Percentiles rank a stretch among this genome's conserved stretches.
These are phyloP conservation scores for Clonostachys byssicola DNA, from an alignment of 2,329 filamentous ascomycete genomes.

Conservation along the genomic window DNA sequence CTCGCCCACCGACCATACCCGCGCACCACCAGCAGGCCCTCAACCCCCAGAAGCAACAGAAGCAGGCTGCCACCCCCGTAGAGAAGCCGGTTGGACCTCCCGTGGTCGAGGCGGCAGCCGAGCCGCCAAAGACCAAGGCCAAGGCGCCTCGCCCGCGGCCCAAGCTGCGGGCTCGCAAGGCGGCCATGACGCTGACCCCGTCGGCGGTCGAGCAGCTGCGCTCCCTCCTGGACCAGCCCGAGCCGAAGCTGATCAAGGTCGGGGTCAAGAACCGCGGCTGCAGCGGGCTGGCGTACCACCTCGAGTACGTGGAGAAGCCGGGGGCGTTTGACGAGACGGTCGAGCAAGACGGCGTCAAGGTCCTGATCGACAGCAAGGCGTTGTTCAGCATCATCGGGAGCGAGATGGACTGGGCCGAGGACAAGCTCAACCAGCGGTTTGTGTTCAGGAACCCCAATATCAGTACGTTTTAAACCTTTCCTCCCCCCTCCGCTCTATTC, in stretches of 20 bases:
- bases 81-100: conserved; percentile 5
- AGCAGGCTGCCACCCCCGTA: conserved; percentile 23
- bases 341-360: conserved; percentile 93
- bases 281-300: conserved; percentile 86
- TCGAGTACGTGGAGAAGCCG: conserved; percentile 93
- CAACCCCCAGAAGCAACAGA: conserved; percentile 7
- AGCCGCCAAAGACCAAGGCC: conserved; percentile 64
- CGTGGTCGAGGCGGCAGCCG: conserved; percentile 55
- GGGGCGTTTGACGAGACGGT: conserved; percentile 86
- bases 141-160: conserved; percentile 28
- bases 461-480: conserved; percentile 61
- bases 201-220: conserved; percentile 76
- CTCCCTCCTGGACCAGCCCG: conserved; percentile 73
- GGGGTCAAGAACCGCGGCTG: conserved; percentile 93
- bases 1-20: conserved; percentile 20
- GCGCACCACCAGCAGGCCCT: conserved; percentile 7
- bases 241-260: conserved; percentile 90
- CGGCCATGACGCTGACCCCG: conserved; percentile 82
- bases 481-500: background rate
- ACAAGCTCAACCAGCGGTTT: conserved; percentile 88
- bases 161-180: conserved; percentile 66
- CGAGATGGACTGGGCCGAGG: conserved; percentile 98
- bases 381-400: conserved; percentile 97
- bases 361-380: conserved; percentile 95
- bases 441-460: conserved; percentile 98